A percentile compares a stretch with the other conserved stretches of the same genome.
Evolutionary conservation across 2,329 filamentous ascomycete species (phyloP).

Genomic region (Calonectria montana): DNA sequence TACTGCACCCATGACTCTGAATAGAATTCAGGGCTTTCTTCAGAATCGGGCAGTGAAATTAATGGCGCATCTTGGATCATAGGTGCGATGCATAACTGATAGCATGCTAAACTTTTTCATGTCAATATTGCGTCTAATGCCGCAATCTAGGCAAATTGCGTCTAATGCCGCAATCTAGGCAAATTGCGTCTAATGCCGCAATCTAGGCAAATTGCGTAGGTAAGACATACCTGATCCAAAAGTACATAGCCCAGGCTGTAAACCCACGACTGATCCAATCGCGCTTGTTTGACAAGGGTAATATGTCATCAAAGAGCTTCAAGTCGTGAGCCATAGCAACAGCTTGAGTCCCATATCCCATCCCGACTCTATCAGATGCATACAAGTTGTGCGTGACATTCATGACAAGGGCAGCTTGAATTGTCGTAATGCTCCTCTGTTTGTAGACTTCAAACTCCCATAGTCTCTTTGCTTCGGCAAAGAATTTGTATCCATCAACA

Average conservation of each 20-base stretch:
- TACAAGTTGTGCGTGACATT: neutral
- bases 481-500: neutral
- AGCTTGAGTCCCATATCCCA: neutral
- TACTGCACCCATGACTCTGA: neutral
- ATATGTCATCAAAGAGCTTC: neutral
- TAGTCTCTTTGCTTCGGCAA: neutral
- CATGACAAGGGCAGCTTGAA: neutral
- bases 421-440: neutral
- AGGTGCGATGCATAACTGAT: neutral
- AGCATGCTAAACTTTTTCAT: neutral
- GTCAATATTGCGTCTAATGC: neutral
- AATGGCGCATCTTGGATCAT: neutral
- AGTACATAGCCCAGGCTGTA: neutral
- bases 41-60: neutral
- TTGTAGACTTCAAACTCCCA: neutral
- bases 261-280: neutral
- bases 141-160: neutral
- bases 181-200: neutral
- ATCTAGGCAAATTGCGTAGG: neutral
- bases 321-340: neutral
- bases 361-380: neutral
- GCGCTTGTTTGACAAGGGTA: neutral
- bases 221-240: neutral
- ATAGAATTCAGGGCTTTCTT: neutral
- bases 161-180: neutral